Evolutionary conservation across 352 stramenopile genomes (phyloP).

Genomic region (Phytophthora sojae): DNA sequence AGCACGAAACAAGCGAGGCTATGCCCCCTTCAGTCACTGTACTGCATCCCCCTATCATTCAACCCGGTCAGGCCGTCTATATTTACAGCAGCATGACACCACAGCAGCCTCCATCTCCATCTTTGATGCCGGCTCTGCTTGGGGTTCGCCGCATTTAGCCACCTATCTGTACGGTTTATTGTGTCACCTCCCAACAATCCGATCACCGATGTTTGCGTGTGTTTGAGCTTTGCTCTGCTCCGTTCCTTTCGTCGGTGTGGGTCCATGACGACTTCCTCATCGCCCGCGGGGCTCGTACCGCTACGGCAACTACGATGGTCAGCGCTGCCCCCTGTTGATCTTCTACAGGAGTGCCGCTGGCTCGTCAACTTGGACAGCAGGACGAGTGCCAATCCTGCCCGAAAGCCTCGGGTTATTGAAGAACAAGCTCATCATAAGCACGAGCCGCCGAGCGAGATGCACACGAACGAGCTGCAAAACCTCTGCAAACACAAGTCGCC

Average conservation of each 20-base stretch:
- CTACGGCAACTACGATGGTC: slow-evolving; percentile 51
- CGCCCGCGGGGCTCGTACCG: slow-evolving; percentile 11
- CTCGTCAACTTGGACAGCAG: slow-evolving; percentile 36
- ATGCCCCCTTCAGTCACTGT: slow-evolving; percentile 20
- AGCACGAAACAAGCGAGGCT: slow-evolving; percentile 26
- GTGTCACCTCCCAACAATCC: background rate
- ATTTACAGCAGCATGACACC: slow-evolving; percentile 19
- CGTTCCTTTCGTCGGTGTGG: background rate
- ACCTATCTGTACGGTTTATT: slow-evolving; percentile 18
- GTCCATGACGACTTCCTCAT: slow-evolving; percentile 16
- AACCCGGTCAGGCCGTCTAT: slow-evolving; percentile 29
- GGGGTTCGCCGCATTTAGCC: slow-evolving; percentile 32
- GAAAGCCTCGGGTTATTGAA: slow-evolving; percentile 15
- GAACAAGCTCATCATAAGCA: slow-evolving; percentile 13
- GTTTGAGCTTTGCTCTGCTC: slow-evolving; percentile 15
- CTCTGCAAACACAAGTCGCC: slow-evolving; percentile 43
- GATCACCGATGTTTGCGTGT: slow-evolving; percentile 20
- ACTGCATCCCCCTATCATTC: slow-evolving; percentile 27
- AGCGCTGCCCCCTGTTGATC: slow-evolving; percentile 41
- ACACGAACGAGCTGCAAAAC: slow-evolving; percentile 10
- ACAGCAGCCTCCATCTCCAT: slow-evolving; percentile 24
- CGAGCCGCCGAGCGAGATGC: slow-evolving; percentile 8
- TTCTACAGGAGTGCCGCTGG: slow-evolving; percentile 55
- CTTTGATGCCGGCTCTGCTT: slow-evolving; percentile 15
- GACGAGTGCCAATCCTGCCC: slow-evolving; percentile 9